Percentiles rank a stretch among this genome's conserved stretches.
Conservation (phyloP, 805 yeast species). For the Ogataea ganodermae region DNA sequence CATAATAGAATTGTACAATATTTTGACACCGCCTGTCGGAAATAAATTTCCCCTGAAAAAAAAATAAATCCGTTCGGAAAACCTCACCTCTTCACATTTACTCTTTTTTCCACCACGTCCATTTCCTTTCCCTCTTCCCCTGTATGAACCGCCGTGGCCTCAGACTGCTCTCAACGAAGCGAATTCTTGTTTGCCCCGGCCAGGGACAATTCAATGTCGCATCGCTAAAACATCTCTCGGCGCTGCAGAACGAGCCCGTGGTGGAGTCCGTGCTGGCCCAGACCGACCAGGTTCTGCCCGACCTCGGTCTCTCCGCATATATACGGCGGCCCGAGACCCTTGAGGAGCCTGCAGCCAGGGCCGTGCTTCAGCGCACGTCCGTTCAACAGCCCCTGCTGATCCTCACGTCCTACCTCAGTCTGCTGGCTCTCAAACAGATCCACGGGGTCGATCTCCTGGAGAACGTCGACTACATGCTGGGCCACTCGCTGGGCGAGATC, state of each 20-base stretch:
- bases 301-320: slow-evolving; percentile 21
- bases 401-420: slow-evolving; percentile 28
- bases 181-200: slow-evolving; percentile 32
- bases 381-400: slow-evolving; percentile 38
- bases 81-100: neutral
- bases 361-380: slow-evolving; percentile 27
- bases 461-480: slow-evolving; percentile 29
- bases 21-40: neutral
- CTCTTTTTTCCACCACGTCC: too few relatives aligned
- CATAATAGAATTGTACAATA: neutral
- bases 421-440: slow-evolving; percentile 18
- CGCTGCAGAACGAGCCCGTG: slow-evolving; percentile 10
- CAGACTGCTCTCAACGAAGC: slow-evolving; percentile 9
- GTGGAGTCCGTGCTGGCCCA: slow-evolving; percentile 15
- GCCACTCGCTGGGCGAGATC: slow-evolving; percentile 41
- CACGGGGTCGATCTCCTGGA: slow-evolving; percentile 26
- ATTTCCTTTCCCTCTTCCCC: neutral
- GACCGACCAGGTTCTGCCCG: slow-evolving; percentile 27
- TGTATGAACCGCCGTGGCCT: neutral
- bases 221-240: slow-evolving; percentile 14
- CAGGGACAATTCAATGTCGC: slow-evolving; percentile 31
- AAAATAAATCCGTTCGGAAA: too few relatives aligned
- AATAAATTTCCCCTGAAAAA: neutral
- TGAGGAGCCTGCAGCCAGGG: neutral
- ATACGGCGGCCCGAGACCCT: slow-evolving; percentile 18